A percentile compares a stretch with the other conserved stretches of the same genome.
Evolutionary conservation across 83 land plant species (phyloP).

Genomic region (Thuja plicata): DNA sequence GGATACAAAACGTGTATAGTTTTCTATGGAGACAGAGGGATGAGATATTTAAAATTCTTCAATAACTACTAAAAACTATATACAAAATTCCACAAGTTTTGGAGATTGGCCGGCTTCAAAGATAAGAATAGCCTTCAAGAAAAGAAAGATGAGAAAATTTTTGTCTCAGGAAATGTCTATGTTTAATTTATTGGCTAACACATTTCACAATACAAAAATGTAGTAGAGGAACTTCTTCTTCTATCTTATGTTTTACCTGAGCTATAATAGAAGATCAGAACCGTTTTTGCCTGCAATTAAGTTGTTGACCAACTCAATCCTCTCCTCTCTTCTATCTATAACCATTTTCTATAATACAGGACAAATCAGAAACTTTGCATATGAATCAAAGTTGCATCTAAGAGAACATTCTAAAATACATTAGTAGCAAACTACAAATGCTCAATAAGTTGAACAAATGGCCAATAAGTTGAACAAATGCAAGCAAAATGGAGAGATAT

Average conservation of each 20-base stretch:
- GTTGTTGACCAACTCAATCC: slow-evolving; percentile 18
- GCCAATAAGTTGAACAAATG: not conserved
- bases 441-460: not conserved
- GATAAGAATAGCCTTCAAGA: not conserved
- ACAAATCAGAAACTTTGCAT: not conserved
- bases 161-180: not conserved
- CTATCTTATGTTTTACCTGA: slow-evolving; percentile 7
- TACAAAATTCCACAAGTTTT: not conserved
- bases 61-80: not conserved
- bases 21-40: not conserved
- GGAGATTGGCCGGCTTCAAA: not conserved
- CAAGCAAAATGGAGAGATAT: slow-evolving; percentile 5
- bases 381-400: not conserved
- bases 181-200: not conserved
- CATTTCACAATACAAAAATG: not conserved
- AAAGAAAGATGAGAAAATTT: not conserved
- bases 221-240: not conserved
- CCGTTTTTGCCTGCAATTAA: slow-evolving; percentile 8
- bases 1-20: not conserved
- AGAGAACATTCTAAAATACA: not conserved
- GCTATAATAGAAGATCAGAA: slow-evolving; percentile 16
- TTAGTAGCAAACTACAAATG: not conserved
- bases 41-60: not conserved
- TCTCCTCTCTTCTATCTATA: slow-evolving; percentile 21
- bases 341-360: slow-evolving; percentile 9